Base-by-base conservation (phyloP, 306 rosid species). In the Cucurbita maxima region DNA sequence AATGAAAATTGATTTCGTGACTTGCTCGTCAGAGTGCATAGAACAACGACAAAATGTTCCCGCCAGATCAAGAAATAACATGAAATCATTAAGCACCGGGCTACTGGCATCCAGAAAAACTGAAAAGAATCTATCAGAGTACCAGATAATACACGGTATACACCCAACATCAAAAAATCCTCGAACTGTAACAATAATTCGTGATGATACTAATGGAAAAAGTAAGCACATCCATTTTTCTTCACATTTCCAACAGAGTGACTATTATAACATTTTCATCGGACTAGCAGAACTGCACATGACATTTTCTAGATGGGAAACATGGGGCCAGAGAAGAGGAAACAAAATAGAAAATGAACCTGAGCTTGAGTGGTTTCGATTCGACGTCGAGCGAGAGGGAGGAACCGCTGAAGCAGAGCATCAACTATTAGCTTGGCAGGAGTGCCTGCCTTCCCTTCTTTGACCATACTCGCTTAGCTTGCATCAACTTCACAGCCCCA, bases 351-450 rank as follows among this genome's bases (percentile, higher is more conserved):
- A 34, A 75, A 77, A 1, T 9, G 45, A 70, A 84, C 97, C 96
- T 95, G 99, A 3, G 97, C 99, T 88, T 95, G 99, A 55, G 99
- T 96, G 55, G 99, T 95, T 85, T 95, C 97, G 18, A 95, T 95
- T 79, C 97, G 97, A 64, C 99, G 97, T 43, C 99, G 95, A 44
- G 99, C 96, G 59, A 95, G 96, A 1, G 97, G 99, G 67, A 95
- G 99, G 78, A 95, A 95, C 73, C 99, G 92, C 88, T 95, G 99
- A 72, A 91, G 97, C 74, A 95, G 82, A 58, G 97, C 99, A 79
- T 95, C 99, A 30, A 95, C 99, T 73, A 95, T 95, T 78, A 95
- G 87, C 89, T 88, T 95, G 67, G 99, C 96, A 84, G 97, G 96
- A 84, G 90, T 86, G 77, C 96, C 99, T 6, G 97, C 91, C 90